These are phyloP conservation scores for Echites panduratus DNA, from an alignment of 257 asterid species.

Conservation along the genomic window DNA sequence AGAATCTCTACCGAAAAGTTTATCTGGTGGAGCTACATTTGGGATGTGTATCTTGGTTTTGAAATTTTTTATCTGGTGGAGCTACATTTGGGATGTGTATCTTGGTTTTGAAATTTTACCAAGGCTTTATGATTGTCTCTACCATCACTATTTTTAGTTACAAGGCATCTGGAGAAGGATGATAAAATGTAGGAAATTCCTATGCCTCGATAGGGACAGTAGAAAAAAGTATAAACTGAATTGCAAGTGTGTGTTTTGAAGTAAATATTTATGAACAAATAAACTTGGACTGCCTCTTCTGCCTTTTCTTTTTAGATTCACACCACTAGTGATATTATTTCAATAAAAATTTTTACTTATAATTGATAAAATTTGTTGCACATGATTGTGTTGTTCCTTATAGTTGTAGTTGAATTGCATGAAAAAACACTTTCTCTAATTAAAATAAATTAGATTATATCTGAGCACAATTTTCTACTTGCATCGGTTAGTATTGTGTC, in stretches of 20 bases:
- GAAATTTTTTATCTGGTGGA: neutral
- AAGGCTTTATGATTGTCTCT: neutral
- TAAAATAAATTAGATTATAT: neutral
- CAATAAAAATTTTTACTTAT: neutral
- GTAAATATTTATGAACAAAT: neutral
- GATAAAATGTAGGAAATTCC: neutral
- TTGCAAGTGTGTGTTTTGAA: neutral
- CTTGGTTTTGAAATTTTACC: neutral
- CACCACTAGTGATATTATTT: neutral
- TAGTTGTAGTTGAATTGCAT: neutral
- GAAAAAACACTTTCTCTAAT: neutral
- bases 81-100: neutral
- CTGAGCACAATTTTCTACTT: neutral
- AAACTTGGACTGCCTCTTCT: neutral
- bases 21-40: neutral
- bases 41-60: neutral
- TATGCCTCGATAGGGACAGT: neutral
- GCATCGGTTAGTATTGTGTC: neutral
- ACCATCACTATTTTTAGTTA: neutral
- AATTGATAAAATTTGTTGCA: neutral
- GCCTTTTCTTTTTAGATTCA: neutral
- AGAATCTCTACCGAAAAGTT: neutral
- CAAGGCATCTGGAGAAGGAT: neutral
- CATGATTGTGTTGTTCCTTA: neutral
- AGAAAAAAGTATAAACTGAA: neutral